Evolutionary conservation across 2,329 filamentous ascomycete genomes (phyloP).

Genomic region (Shiraia bambusicola): DNA sequence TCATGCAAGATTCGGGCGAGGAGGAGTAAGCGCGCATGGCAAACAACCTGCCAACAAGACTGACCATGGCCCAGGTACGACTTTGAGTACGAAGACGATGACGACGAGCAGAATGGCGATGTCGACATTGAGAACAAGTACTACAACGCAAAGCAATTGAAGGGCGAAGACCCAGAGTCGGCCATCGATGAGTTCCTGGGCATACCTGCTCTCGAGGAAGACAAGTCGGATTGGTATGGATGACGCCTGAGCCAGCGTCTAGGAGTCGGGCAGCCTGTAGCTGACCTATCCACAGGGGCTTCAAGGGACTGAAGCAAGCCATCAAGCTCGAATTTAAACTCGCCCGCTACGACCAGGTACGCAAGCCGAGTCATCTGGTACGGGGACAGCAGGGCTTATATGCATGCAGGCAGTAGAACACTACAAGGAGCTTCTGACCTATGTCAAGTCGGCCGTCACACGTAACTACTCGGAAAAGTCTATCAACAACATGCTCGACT

Average conservation of each 20-base stretch:
- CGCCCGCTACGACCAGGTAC: constrained; percentile 80
- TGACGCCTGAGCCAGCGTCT: too few species aligned
- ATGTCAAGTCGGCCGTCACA: constrained; percentile 94
- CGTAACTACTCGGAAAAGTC: constrained; percentile 99
- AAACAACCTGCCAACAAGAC: background rate
- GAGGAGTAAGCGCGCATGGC: constrained; percentile 64
- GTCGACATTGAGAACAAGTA: constrained; percentile 99
- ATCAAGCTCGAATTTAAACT: constrained; percentile 96
- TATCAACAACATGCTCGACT: constrained; percentile 99
- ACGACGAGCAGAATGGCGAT: constrained; percentile 83
- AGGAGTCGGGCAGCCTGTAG: constrained; percentile 1
- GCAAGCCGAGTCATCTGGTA: background rate
- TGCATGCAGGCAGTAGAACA: constrained; percentile 75
- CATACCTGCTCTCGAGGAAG: constrained; percentile 77
- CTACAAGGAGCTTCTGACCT: constrained; percentile 92
- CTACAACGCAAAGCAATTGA: constrained; percentile 98
- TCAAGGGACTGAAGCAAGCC: constrained; percentile 96
- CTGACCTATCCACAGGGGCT: constrained; percentile 60
- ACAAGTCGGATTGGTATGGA: constrained; percentile 86
- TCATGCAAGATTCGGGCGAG: constrained; percentile 89
- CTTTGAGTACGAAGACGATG: constrained; percentile 95
- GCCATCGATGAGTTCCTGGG: constrained; percentile 92
- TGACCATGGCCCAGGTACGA: constrained; percentile 66
- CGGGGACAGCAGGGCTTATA: constrained; percentile 19
- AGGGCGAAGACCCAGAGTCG: constrained; percentile 79